Evolutionary conservation across 148 eudicot genomes (phyloP).

Genomic region (Chenopodium suecicum): DNA sequence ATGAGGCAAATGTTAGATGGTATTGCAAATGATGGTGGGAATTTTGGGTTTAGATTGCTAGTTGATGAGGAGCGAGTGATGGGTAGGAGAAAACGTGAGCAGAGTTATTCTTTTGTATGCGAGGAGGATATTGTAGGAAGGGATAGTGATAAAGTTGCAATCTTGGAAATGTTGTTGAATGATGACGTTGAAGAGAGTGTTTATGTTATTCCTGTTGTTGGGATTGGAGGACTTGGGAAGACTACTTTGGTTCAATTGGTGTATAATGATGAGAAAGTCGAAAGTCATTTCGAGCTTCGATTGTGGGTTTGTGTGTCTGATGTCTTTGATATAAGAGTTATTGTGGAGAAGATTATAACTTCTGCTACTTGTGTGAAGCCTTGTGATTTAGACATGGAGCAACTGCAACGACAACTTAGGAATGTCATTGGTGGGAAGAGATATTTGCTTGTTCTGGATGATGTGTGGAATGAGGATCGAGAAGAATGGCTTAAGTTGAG

Average conservation of each 20-base stretch:
- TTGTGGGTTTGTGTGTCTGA: constrained; percentile 24
- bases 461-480: constrained; percentile 19
- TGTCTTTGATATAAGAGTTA: neutral
- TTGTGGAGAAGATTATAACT: constrained; percentile 14
- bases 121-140: neutral
- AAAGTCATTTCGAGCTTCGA: neutral
- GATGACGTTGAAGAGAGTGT: neutral
- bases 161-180: constrained; percentile 4
- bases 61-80: neutral
- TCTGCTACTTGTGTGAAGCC: neutral
- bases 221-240: constrained; percentile 20
- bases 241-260: constrained; percentile 24
- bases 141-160: constrained; percentile 13
- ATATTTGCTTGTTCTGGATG: constrained; percentile 28
- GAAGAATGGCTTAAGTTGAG: constrained; percentile 27
- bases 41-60: constrained; percentile 1
- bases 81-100: neutral
- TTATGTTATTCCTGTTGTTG: constrained; percentile 17
- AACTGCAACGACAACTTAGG: constrained; percentile 5
- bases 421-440: neutral
- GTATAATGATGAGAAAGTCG: neutral
- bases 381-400: constrained; percentile 11
- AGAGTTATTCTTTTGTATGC: neutral
- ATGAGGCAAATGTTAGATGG: constrained; percentile 5
- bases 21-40: constrained; percentile 6